phyloP scores from a whole-genome alignment of 768 basidiomycete species.

The Leccinum incarnatum region DNA sequence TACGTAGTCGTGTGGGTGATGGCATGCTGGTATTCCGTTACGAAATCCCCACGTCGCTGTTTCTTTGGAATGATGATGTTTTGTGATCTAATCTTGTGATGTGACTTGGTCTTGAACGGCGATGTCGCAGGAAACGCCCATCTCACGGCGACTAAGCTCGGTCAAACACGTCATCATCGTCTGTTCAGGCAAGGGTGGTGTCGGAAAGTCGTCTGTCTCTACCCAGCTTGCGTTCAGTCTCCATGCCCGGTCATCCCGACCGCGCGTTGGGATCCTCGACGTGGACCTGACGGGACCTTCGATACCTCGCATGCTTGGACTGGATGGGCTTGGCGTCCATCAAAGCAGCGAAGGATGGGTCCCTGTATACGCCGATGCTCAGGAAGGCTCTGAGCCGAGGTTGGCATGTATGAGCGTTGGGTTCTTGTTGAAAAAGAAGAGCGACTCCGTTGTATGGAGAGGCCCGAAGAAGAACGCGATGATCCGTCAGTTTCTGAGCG shows the following conservation, averaged over 20 bases:
- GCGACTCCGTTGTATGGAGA: slow-evolving; percentile 95
- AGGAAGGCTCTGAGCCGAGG: slow-evolving; percentile 53
- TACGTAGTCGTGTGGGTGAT: background rate
- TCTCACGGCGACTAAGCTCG: slow-evolving; percentile 64
- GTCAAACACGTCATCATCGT: slow-evolving; percentile 91
- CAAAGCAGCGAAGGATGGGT: slow-evolving; percentile 98
- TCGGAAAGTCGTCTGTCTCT: slow-evolving; percentile 97
- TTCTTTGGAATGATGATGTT: background rate
- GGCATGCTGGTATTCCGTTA: slow-evolving; percentile 1
- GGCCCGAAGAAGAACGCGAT: slow-evolving; percentile 99
- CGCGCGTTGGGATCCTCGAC: slow-evolving; percentile 86
- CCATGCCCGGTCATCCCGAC: slow-evolving; percentile 60
- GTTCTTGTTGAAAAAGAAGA: slow-evolving; percentile 85
- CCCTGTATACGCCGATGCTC: slow-evolving; percentile 86
- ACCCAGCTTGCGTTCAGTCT: slow-evolving; percentile 90
- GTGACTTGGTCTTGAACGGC: background rate
- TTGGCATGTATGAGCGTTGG: slow-evolving; percentile 97
- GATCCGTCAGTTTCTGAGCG: slow-evolving; percentile 92
- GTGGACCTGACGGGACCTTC: slow-evolving; percentile 94
- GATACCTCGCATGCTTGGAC: slow-evolving; percentile 90
- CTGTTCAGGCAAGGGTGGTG: slow-evolving; percentile 95
- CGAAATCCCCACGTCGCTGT: slow-evolving; percentile 1
- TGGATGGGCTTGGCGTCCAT: slow-evolving; percentile 84
- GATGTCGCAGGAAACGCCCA: slow-evolving; percentile 50
- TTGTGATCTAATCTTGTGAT: background rate